A percentile compares a stretch with the other conserved stretches of the same genome.
Conservation (phyloP, 192 early-diverging fungal species). For the Jimgerdemannia lactiflua region DNA sequence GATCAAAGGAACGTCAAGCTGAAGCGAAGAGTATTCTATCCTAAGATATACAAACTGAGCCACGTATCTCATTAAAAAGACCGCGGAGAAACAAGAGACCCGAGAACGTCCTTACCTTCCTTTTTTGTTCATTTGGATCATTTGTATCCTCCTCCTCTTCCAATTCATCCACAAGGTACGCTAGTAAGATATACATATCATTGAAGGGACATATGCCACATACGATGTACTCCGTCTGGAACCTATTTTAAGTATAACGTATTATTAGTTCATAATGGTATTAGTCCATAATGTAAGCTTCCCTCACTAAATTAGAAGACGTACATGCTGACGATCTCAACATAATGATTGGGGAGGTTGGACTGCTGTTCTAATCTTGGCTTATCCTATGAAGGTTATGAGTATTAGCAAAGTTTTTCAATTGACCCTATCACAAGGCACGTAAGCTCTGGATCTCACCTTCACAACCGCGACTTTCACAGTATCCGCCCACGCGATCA, state of each 20-base stretch:
- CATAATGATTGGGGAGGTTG: conserved; percentile 50
- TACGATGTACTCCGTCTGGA: conserved; percentile 76
- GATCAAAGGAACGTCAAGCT: too few relatives aligned
- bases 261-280: conserved; percentile 1
- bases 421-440: too few relatives aligned
- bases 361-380: conserved; percentile 25
- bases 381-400: conserved; percentile 19
- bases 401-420: neutral
- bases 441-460: conserved; percentile 20
- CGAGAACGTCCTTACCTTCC: conserved; percentile 12
- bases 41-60: neutral
- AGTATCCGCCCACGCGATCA: conserved; percentile 95
- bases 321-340: conserved; percentile 58
- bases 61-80: neutral
- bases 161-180: conserved; percentile 51
- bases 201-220: conserved; percentile 86
- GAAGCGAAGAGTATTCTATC: too few relatives aligned
- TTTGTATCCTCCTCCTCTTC: conserved; percentile 51
- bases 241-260: conserved; percentile 37
- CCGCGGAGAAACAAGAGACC: neutral
- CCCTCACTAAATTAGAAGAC: neutral
- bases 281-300: neutral
- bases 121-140: conserved; percentile 25
- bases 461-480: conserved; percentile 84
- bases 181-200: conserved; percentile 67